Evolutionary conservation across 768 basidiomycete species (phyloP), one percentile per base, ranked within the genome.

Genomic region (Neoboletus magnificus): DNA sequence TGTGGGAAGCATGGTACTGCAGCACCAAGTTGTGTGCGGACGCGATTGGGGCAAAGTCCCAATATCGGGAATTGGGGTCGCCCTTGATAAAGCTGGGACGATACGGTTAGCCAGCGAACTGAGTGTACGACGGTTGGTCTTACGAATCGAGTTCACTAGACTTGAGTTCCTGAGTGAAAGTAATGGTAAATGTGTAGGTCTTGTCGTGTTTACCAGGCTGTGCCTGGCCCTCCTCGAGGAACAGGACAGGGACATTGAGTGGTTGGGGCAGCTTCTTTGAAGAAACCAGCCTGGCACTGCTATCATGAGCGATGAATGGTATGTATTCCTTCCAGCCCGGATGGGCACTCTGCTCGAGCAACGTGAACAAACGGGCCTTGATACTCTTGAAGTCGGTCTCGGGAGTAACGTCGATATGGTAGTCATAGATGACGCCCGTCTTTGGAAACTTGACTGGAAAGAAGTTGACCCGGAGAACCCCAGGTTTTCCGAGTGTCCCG

Each of bases 391-490:
- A 60, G 45, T 69, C 59, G 1, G 69, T 71, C 13, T 42, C 63
- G 22, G 79, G 80, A 2, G 62, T 46, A 11, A 79, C 62, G 0
- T 68, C 60, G 55, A 80, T 68, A 30, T 74, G 73, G 55, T 82
- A 82, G 57, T 83, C 81, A 51, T 73, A 74, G 4, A 82, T 55
- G 18, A 72, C 59, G 0, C 68, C 71, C 8, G 2, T 16, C 49
- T 73, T 74, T 0, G 77, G 73, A 32, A 81, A 70, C 22, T 63
- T 70, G 50, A 81, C 62, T 0, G 81, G 57, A 59, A 83, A 82
- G 63, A 81, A 81, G 55, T 82, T 82, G 37, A 80, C 66, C 1
- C 82, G 76, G 9, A 83, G 63, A 23, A 71, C 74, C 51, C 77
- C 72, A 23, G 62, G 4, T 5, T 50, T 69, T 9, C 81, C 81